Conservation (phyloP, 768 basidiomycete genomes). For the Hortiboletus campestris region DNA sequence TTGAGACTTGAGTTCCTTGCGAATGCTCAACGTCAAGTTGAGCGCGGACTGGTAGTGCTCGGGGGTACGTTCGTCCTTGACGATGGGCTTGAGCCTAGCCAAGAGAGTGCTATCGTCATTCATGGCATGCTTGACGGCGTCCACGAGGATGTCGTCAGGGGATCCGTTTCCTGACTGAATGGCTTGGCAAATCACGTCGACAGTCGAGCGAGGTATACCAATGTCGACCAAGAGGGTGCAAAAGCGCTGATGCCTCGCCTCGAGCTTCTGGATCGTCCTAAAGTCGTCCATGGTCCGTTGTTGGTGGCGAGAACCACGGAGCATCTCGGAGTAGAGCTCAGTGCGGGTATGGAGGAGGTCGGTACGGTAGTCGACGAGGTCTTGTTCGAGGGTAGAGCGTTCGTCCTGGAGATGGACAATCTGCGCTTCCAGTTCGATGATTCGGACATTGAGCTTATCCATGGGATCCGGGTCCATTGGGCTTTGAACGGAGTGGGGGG, state of each 20-base stretch:
- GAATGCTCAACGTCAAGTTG: slow-evolving; percentile 42
- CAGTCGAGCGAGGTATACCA: slow-evolving; percentile 24
- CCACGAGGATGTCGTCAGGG: slow-evolving; percentile 42
- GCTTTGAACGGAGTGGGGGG: neutral
- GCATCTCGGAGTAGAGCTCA: slow-evolving; percentile 31
- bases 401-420: slow-evolving; percentile 13
- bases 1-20: slow-evolving; percentile 42
- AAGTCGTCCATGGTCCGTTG: slow-evolving; percentile 24
- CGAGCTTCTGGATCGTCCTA: slow-evolving; percentile 26
- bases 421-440: slow-evolving; percentile 14
- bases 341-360: slow-evolving; percentile 31
- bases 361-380: slow-evolving; percentile 26
- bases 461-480: neutral
- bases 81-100: slow-evolving; percentile 39
- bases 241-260: slow-evolving; percentile 25
- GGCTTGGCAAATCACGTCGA: slow-evolving; percentile 22
- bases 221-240: slow-evolving; percentile 25
- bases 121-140: slow-evolving; percentile 43
- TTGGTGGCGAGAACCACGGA: slow-evolving; percentile 25
- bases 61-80: slow-evolving; percentile 36
- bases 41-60: slow-evolving; percentile 48
- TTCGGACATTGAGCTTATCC: slow-evolving; percentile 4
- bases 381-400: slow-evolving; percentile 22
- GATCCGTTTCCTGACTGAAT: slow-evolving; percentile 30
- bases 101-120: slow-evolving; percentile 40